Evolutionary conservation across 208 protist genomes (phyloP).

Genomic region (Crithidia brevicula): DNA sequence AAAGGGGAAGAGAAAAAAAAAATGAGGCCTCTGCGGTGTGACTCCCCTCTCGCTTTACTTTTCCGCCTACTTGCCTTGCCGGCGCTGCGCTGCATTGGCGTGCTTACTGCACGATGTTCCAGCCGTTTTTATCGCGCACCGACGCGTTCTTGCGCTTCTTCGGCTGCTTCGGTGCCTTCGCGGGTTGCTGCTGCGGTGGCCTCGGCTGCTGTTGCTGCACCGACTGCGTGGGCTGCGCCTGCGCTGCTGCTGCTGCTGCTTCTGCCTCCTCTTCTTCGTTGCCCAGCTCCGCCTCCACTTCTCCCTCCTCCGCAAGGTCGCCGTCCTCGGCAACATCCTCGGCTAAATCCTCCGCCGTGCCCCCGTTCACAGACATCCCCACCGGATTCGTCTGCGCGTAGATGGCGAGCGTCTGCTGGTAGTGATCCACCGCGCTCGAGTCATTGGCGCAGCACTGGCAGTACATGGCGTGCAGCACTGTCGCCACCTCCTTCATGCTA

Average conservation of each 20-base stretch:
- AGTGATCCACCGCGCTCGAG: slow-evolving; percentile 64
- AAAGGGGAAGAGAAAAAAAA: no score
- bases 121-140: slow-evolving; percentile 65
- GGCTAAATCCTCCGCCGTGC: slow-evolving; percentile 29
- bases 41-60: no score
- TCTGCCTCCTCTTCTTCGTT: slow-evolving; percentile 17
- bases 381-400: slow-evolving; percentile 77
- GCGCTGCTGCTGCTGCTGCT: not conserved
- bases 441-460: slow-evolving; percentile 80
- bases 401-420: slow-evolving; percentile 41
- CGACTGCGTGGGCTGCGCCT: not conserved
- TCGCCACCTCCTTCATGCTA: slow-evolving; percentile 85
- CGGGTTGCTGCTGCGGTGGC: slow-evolving; percentile 15
- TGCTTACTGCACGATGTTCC: slow-evolving; percentile 58
- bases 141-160: slow-evolving; percentile 76
- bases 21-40: no score
- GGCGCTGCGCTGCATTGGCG: no score
- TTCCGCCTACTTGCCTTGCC: no score
- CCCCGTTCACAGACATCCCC: slow-evolving; percentile 63
- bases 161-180: slow-evolving; percentile 24
- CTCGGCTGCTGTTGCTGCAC: slow-evolving; percentile 1
- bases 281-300: slow-evolving; percentile 8
- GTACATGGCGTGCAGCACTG: slow-evolving; percentile 89
- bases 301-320: slow-evolving; percentile 9
- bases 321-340: slow-evolving; percentile 31